Base-by-base conservation (phyloP, 371 early-diverging fungal species). In the Mortierella sp. region DNA sequence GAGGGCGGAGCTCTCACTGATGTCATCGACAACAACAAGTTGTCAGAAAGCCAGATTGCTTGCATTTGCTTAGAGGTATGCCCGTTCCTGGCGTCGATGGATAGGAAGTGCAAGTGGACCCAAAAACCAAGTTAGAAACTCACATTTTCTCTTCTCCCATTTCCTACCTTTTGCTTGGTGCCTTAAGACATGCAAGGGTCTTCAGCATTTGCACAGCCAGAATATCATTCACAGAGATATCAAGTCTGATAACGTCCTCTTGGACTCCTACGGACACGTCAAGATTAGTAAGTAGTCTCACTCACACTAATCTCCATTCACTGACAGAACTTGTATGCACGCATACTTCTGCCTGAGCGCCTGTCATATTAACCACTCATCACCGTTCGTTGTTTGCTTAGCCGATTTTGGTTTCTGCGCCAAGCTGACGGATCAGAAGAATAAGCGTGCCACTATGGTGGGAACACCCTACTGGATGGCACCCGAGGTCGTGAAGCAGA, bases 141-240 rank as follows among this genome's bases (percentile, higher is more conserved):
- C n/a, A n/a, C n/a, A n/a, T n/a, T n/a, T n/a, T n/a, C n/a, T n/a
- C n/a, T 78, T 26, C 28, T 41, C 21, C 17, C 15, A 32, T 23
- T 11, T 56, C 41, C 34, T 26, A 75, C 50, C 46, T 42, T 27
- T 27, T 3, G 11, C 5, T 37, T 15, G 11, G 8, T 8, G 39
- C n/a, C n/a, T n/a, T n/a, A 71, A 85, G 92, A 93, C 91, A 7
- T 84, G 93, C 64, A 87, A 91, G 55, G 99, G 97, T 39, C 82
- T 99, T 50, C 89, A 90, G 68, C 96, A 96, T 82, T 82, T 99
- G 65, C 99, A 99, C 80, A 81, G 82, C 54, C 90, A 92, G 59
- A 89, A 90, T 64, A 95, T 99, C 65, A 96, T 98, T 70, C 97
- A 97, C 80, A 89, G 99, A 75, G 99, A 99, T 81, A 95, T 99